Evolutionary conservation across 2,329 filamentous ascomycete species (phyloP).

Genomic region (Aspergillus hortae): DNA sequence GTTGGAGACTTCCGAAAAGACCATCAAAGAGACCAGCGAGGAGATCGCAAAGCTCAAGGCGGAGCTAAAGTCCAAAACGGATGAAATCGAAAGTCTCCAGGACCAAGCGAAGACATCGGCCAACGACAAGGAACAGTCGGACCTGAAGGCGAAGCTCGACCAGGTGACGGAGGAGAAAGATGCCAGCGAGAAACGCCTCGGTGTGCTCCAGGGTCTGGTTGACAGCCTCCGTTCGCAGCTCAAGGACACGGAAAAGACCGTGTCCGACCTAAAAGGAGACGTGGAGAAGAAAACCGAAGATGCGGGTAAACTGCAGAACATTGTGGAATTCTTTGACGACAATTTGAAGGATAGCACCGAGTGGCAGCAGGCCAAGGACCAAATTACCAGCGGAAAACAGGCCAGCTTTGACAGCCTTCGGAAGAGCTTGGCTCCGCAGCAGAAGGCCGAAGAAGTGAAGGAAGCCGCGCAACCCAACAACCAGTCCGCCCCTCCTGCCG

Average conservation of each 20-base stretch:
- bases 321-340: slow-evolving; percentile 41
- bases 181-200: slow-evolving; percentile 49
- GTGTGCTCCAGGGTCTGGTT: slow-evolving; percentile 54
- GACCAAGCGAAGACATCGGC: slow-evolving; percentile 22
- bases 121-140: slow-evolving; percentile 18
- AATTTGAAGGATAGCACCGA: slow-evolving; percentile 31
- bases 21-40: slow-evolving; percentile 25
- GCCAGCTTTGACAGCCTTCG: slow-evolving; percentile 34
- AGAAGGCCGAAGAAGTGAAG: slow-evolving; percentile 18
- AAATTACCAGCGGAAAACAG: slow-evolving; percentile 28
- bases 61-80: slow-evolving; percentile 40
- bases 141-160: slow-evolving; percentile 30
- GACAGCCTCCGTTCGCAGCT: slow-evolving; percentile 53
- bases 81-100: slow-evolving; percentile 37
- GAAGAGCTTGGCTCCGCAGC: slow-evolving; percentile 26
- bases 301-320: slow-evolving; percentile 29
- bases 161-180: slow-evolving; percentile 34
- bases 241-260: slow-evolving; percentile 50
- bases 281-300: slow-evolving; percentile 37
- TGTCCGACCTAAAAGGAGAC: slow-evolving; percentile 44
- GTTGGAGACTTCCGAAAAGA: slow-evolving; percentile 28
- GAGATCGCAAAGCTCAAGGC: slow-evolving; percentile 33
- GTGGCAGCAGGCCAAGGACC: slow-evolving; percentile 35
- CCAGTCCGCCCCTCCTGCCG: slow-evolving; percentile 15
- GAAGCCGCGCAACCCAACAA: slow-evolving; percentile 18